A percentile compares a stretch with the other conserved stretches of the same genome.
Evolutionary conservation across 129 eudicot species (phyloP).

Genomic region (Artemisia argyi): DNA sequence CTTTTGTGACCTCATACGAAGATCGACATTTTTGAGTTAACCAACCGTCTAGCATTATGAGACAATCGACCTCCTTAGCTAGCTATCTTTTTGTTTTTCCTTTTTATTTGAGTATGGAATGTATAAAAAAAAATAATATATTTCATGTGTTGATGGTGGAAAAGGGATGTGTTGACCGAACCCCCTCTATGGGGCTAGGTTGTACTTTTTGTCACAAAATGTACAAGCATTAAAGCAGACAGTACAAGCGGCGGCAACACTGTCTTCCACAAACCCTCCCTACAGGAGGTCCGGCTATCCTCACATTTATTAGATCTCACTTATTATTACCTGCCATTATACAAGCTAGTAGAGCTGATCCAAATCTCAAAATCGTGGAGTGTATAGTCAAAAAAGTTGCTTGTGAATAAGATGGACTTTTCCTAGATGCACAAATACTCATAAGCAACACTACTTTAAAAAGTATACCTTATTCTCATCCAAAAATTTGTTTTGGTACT

Average conservation of each 20-base stretch:
- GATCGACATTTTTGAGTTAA: constrained; percentile 21
- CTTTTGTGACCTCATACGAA: constrained; percentile 16
- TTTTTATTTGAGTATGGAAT: constrained; percentile 1
- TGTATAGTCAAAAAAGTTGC: background rate
- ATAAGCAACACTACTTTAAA: constrained; percentile 6
- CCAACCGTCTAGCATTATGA: constrained; percentile 7
- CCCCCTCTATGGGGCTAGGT: no score
- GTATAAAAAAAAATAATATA: constrained; percentile 10
- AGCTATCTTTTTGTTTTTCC: constrained; percentile 14
- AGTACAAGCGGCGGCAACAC: no score
- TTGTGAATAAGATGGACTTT: no score
- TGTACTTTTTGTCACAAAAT: no score
- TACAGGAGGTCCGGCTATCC: no score
- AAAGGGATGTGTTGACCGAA: no score
- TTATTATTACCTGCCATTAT: background rate
- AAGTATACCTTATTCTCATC: constrained; percentile 4
- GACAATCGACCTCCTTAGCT: constrained; percentile 21
- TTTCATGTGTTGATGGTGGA: background rate
- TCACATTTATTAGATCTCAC: background rate
- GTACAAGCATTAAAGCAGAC: no score
- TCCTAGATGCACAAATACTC: background rate
- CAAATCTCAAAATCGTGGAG: constrained; percentile 18
- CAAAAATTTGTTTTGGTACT: constrained; percentile 9
- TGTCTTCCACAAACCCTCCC: no score
- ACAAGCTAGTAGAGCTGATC: background rate